Evolutionary conservation across 805 yeast species (phyloP).

Genomic region (Scheffersomyces ergatensis): DNA sequence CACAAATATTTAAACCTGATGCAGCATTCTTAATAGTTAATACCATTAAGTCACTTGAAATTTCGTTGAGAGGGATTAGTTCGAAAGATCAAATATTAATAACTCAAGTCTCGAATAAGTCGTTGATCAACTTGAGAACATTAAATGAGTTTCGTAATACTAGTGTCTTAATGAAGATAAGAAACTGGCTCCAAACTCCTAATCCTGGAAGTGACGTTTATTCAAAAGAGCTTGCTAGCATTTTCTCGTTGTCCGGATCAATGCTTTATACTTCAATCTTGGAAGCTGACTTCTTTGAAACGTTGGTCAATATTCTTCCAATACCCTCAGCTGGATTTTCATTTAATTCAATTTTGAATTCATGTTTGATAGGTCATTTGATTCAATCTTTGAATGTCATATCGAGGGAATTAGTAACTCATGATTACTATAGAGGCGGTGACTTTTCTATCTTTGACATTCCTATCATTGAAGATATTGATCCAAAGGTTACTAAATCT

Average conservation of each 20-base stretch:
- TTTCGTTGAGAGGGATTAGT: conserved; percentile 55
- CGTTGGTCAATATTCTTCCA: conserved; percentile 50
- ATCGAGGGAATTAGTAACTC: conserved; percentile 22
- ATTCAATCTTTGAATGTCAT: conserved; percentile 41
- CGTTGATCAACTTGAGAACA: conserved; percentile 56
- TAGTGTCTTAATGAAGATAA: conserved; percentile 30
- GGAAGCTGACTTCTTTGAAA: conserved; percentile 51
- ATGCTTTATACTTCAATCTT: conserved; percentile 31
- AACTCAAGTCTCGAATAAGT: conserved; percentile 60
- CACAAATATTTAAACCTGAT: conserved; percentile 34
- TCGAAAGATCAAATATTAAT: conserved; percentile 44
- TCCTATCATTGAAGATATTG: conserved; percentile 25
- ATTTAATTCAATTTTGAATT: conserved; percentile 45
- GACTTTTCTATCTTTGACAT: conserved; percentile 33
- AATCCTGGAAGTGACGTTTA: conserved; percentile 26
- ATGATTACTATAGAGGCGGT: conserved; percentile 19
- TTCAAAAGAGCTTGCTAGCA: conserved; percentile 29
- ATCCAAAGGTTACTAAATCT: conserved; percentile 15
- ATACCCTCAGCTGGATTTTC: conserved; percentile 41
- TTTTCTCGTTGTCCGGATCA: conserved; percentile 31
- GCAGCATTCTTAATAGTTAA: conserved; percentile 43
- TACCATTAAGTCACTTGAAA: conserved; percentile 64
- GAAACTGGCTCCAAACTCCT: conserved; percentile 32
- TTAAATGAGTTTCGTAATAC: conserved; percentile 37
- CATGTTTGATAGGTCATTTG: conserved; percentile 52